These are phyloP conservation scores for Talaromyces marneffei DNA, from an alignment of 2,329 filamentous ascomycete species.

Conservation along the genomic window DNA sequence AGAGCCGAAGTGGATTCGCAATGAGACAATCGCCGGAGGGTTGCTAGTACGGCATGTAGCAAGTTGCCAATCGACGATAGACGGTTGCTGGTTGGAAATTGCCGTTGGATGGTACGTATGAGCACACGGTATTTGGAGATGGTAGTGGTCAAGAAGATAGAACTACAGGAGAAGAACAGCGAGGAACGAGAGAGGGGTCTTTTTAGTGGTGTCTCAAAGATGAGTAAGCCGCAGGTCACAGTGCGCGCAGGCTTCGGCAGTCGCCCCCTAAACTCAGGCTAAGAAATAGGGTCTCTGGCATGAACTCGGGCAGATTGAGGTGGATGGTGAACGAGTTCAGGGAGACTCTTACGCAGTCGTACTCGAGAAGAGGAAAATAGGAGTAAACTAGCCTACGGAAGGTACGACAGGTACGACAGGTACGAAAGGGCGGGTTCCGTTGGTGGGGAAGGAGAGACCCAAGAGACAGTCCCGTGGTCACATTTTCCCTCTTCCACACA, in stretches of 20 bases:
- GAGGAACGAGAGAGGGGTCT: background rate
- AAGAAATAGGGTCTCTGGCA: background rate
- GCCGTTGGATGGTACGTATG: background rate
- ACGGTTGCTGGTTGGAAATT: background rate
- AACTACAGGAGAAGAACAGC: background rate
- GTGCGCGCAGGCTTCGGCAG: background rate
- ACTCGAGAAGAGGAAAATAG: background rate
- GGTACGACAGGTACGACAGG: background rate
- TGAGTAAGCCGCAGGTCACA: background rate
- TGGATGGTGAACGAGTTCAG: background rate
- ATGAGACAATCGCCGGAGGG: conserved; percentile 10
- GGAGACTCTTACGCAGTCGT: too few species aligned
- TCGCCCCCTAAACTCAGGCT: background rate
- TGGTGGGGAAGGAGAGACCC: background rate
- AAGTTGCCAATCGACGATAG: background rate
- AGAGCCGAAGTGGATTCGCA: conserved; percentile 10
- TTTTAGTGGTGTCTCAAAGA: background rate
- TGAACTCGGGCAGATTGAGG: background rate
- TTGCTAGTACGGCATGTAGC: conserved; percentile 13
- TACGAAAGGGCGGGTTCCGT: background rate
- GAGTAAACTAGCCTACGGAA: background rate
- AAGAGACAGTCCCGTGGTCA: background rate
- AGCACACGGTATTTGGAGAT: background rate
- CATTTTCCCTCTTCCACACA: background rate
- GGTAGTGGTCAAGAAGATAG: background rate